A percentile compares a stretch with the other conserved stretches of the same genome.
Conservation (phyloP, 371 early-diverging fungal species). For the Blakeslea trispora region DNA sequence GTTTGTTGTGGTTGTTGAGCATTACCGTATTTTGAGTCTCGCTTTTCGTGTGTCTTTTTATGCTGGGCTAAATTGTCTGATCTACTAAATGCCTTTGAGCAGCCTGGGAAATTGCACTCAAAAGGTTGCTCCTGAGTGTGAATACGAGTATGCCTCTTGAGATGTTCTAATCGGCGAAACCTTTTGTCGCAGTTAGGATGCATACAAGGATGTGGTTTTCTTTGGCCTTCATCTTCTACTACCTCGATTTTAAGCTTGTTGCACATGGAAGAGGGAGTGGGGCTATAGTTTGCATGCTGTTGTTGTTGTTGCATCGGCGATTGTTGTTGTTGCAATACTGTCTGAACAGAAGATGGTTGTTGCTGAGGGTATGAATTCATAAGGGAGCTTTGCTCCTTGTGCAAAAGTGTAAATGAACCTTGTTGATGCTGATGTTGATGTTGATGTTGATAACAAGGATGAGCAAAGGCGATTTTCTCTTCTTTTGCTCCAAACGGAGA, state of each 20-base stretch:
- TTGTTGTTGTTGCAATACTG: neutral
- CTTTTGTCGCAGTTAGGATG: constrained; percentile 57
- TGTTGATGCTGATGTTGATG: too few species aligned
- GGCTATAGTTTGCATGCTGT: neutral
- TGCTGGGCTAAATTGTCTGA: constrained; percentile 75
- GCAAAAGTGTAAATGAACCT: neutral
- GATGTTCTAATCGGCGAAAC: constrained; percentile 85
- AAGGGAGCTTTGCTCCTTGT: neutral
- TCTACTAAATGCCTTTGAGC: constrained; percentile 79
- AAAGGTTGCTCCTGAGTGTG: constrained; percentile 87
- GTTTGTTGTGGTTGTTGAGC: neutral
- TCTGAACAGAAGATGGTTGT: neutral
- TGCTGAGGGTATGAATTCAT: constrained; percentile 1
- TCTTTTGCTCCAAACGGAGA: neutral
- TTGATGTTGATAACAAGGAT: neutral
- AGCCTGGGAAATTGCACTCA: constrained; percentile 67
- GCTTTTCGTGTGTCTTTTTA: constrained; percentile 60
- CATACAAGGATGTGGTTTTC: constrained; percentile 55
- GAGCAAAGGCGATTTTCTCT: neutral
- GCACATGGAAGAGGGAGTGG: neutral
- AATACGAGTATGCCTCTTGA: constrained; percentile 86
- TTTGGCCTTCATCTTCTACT: constrained; percentile 16
- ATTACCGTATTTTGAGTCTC: constrained; percentile 20
- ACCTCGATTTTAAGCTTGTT: neutral
- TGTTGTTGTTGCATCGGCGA: neutral